Percentiles rank a stretch among this genome's conserved stretches.
Conservation (phyloP, 371 early-diverging fungal genomes). For the Dichotomocladium elegans region DNA sequence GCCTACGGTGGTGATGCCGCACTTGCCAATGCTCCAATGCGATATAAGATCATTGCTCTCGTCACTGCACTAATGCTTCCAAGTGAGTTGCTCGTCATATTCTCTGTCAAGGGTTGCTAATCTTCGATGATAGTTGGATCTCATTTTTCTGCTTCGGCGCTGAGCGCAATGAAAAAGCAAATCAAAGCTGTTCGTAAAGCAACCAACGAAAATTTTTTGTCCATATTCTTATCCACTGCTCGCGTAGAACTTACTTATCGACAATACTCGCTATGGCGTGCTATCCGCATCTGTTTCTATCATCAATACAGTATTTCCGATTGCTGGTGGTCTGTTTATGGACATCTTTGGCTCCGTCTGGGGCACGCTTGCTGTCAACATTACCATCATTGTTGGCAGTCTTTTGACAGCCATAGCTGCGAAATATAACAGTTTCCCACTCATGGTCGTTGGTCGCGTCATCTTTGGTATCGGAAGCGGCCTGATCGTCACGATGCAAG, state of each 20-base stretch:
- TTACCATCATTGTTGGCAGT: constrained; percentile 41
- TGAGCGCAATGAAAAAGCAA: constrained; percentile 25
- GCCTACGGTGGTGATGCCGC: constrained; percentile 15
- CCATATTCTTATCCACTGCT: not conserved
- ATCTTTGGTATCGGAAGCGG: constrained; percentile 55
- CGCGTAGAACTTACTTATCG: constrained; percentile 28
- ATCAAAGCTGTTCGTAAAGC: constrained; percentile 4
- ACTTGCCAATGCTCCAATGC: constrained; percentile 20
- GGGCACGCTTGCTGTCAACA: constrained; percentile 44
- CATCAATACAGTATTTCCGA: constrained; percentile 53
- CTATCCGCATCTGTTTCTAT: constrained; percentile 44
- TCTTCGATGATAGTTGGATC: constrained; percentile 21
- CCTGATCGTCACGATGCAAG: constrained; percentile 56
- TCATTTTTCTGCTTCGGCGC: constrained; percentile 26
- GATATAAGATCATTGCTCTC: constrained; percentile 20
- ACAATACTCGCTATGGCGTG: constrained; percentile 54
- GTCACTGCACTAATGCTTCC: constrained; percentile 22
- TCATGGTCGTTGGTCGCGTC: constrained; percentile 50
- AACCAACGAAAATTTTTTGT: not conserved
- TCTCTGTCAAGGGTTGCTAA: not conserved
- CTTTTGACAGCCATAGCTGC: constrained; percentile 46
- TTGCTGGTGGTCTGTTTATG: constrained; percentile 46
- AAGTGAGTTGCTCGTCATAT: constrained; percentile 3
- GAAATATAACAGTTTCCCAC: constrained; percentile 28
- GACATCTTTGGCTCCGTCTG: constrained; percentile 49